Evolutionary conservation across 805 yeast species (phyloP).

Genomic region (Danielia reshetovae): DNA sequence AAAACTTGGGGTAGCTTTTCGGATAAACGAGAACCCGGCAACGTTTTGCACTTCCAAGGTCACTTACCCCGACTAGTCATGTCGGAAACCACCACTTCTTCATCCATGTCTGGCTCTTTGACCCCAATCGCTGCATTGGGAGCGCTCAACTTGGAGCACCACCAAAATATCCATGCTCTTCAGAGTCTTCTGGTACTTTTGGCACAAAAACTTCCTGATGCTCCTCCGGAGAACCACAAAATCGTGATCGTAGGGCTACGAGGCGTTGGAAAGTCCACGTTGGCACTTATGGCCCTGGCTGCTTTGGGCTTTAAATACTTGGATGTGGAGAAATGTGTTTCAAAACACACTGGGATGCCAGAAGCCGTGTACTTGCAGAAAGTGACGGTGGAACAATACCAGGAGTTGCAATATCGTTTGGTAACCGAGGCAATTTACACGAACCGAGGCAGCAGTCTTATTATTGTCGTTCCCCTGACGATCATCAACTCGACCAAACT

Average conservation of each 20-base stretch:
- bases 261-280: constrained; percentile 18
- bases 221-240: neutral
- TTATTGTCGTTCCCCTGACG: constrained; percentile 12
- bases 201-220: neutral
- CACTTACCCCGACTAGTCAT: no score
- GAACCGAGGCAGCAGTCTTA: constrained; percentile 1
- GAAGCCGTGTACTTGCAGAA: constrained; percentile 9
- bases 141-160: neutral
- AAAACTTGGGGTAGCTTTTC: neutral
- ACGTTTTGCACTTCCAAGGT: no score
- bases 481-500: constrained; percentile 7
- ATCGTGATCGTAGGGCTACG: constrained; percentile 15
- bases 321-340: constrained; percentile 14
- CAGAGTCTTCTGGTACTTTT: neutral
- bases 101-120: neutral
- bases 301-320: constrained; percentile 12
- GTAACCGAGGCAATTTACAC: neutral
- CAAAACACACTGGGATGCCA: constrained; percentile 9
- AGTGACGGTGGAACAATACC: constrained; percentile 8
- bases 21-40: constrained; percentile 1
- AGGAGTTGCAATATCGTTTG: constrained; percentile 8
- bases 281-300: constrained; percentile 17
- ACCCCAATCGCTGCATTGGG: neutral
- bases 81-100: neutral
- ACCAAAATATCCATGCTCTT: neutral